These are phyloP conservation scores for Aspergillus fructus DNA, from an alignment of 2,329 filamentous ascomycete genomes.

Conservation along the genomic window DNA sequence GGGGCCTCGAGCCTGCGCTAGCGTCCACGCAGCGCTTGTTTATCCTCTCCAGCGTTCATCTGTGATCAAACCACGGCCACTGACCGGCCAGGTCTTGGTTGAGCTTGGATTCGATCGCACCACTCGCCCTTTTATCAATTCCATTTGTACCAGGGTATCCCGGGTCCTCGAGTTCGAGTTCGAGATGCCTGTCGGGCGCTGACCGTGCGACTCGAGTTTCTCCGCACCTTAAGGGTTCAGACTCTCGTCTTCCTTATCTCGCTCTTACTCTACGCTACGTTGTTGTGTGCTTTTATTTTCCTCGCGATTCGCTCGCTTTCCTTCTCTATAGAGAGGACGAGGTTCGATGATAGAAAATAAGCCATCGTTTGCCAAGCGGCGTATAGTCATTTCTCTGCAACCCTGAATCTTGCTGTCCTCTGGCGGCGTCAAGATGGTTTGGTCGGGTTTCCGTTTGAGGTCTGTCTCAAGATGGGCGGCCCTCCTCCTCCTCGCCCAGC, in stretches of 20 bases:
- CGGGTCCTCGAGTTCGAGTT: neutral
- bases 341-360: conserved; percentile 14
- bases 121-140: conserved; percentile 9
- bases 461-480: conserved; percentile 20
- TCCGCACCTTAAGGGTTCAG: neutral
- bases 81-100: conserved; percentile 1
- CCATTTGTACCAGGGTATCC: neutral
- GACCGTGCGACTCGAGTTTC: conserved; percentile 1
- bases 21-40: conserved; percentile 9
- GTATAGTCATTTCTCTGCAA: neutral
- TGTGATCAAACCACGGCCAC: conserved; percentile 2
- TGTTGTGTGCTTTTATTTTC: neutral
- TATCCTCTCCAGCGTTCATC: conserved; percentile 9
- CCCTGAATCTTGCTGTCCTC: neutral
- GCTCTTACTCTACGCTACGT: neutral
- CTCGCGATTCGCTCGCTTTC: too few species aligned
- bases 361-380: conserved; percentile 1
- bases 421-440: conserved; percentile 21
- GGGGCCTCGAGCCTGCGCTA: conserved; percentile 5
- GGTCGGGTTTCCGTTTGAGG: conserved; percentile 11
- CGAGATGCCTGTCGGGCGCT: conserved; percentile 9
- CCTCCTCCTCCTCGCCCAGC: conserved; percentile 20
- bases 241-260: neutral
- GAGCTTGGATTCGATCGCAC: conserved; percentile 4
- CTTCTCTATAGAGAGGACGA: neutral